phyloP scores from a whole-genome alignment of 78 protist genomes.

The Dictyostelium brefeldianum region DNA sequence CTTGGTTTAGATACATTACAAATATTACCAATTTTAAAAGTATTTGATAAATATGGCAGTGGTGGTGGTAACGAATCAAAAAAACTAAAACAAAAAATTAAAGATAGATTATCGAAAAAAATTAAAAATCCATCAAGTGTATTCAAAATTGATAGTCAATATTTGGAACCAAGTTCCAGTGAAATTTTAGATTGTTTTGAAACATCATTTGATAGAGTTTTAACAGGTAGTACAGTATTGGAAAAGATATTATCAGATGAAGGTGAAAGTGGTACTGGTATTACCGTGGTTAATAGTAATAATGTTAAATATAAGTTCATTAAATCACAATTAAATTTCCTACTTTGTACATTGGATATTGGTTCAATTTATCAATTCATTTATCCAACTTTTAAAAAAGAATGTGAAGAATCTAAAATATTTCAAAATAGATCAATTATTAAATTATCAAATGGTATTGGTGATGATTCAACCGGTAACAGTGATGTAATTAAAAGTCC shows the following conservation, averaged over 20 bases:
- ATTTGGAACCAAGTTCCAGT: neutral
- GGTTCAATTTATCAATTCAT: neutral
- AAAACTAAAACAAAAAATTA: neutral
- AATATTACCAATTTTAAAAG: neutral
- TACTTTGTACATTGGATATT: neutral
- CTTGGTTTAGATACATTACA: neutral
- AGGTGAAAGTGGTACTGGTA: neutral
- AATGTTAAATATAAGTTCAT: too few species aligned
- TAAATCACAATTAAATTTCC: neutral
- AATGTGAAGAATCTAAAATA: neutral
- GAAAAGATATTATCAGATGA: neutral
- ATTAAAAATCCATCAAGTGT: neutral
- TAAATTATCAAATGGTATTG: neutral
- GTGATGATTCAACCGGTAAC: too few species aligned
- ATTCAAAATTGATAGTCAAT: neutral
- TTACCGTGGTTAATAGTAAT: too few species aligned
- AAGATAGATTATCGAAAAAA: neutral
- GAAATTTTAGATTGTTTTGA: too few species aligned
- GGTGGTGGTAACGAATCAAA: neutral
- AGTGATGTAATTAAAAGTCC: too few species aligned
- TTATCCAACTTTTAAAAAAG: neutral
- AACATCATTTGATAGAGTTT: neutral
- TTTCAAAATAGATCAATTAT: neutral
- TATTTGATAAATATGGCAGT: neutral
- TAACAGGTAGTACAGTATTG: neutral